Percentiles rank a stretch among this genome's conserved stretches.
Evolutionary conservation across 306 rosid species (phyloP).

Genomic region (Rosa persica): DNA sequence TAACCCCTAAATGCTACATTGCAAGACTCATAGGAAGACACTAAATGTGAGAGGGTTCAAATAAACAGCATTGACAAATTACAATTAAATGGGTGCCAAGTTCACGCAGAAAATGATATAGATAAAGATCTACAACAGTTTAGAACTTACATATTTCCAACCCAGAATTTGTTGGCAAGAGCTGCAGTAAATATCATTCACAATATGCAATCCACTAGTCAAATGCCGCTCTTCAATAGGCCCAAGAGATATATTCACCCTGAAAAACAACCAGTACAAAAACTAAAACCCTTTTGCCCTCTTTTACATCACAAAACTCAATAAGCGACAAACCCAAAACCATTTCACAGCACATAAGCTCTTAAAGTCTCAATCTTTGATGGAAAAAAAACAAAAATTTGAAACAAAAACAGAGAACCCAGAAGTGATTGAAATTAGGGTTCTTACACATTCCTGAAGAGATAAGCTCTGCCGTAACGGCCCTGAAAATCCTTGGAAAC

Average conservation of each 20-base stretch:
- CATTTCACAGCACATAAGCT: neutral
- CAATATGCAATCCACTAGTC: slow-evolving; percentile 40
- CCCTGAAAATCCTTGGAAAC: slow-evolving; percentile 39
- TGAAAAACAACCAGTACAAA: neutral
- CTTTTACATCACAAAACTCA: neutral
- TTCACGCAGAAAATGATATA: neutral
- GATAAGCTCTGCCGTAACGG: slow-evolving; percentile 35
- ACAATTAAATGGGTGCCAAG: neutral
- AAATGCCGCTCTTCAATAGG: slow-evolving; percentile 33
- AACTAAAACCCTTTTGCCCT: neutral
- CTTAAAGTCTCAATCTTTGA: neutral
- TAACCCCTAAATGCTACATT: neutral
- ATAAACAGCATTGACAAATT: neutral
- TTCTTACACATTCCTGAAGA: slow-evolving; percentile 33
- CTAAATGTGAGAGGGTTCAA: neutral
- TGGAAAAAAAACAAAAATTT: neutral
- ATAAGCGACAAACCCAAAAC: neutral
- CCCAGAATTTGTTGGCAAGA: slow-evolving; percentile 44
- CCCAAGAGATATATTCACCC: slow-evolving; percentile 34
- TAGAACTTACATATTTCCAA: slow-evolving; percentile 35
- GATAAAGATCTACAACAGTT: neutral
- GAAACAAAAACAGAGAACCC: neutral
- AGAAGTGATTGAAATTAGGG: neutral
- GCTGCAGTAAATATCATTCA: slow-evolving; percentile 41
- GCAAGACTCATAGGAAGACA: neutral